phyloP scores from a whole-genome alignment of 2,329 filamentous ascomycete species.

The Microsporum ferrugineum region DNA sequence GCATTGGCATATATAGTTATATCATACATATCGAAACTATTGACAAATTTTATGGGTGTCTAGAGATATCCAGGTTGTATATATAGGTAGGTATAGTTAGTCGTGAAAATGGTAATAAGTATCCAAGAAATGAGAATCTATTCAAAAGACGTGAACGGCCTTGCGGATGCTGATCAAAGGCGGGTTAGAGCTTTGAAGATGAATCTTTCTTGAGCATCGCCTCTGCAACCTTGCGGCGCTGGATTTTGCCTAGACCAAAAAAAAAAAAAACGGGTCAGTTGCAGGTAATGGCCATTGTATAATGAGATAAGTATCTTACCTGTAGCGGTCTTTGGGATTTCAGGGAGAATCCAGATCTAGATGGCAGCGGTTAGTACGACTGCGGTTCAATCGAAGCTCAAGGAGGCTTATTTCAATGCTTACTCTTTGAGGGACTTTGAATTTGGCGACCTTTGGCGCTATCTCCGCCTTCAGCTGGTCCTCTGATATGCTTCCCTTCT shows the following conservation, averaged over 20 bases:
- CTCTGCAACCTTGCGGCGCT: constrained; percentile 74
- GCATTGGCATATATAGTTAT: neutral
- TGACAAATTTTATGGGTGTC: neutral
- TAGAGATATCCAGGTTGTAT: neutral
- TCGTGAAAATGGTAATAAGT: neutral
- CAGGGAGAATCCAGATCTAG: constrained; percentile 66
- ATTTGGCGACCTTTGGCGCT: constrained; percentile 59
- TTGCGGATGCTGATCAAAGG: no score
- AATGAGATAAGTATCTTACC: constrained; percentile 5
- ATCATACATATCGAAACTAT: neutral
- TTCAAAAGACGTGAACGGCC: no score
- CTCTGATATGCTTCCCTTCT: constrained; percentile 44
- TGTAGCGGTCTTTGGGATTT: constrained; percentile 87
- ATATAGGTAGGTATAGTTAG: neutral
- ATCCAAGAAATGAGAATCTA: neutral
- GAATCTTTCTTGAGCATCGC: constrained; percentile 63
- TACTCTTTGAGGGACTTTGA: constrained; percentile 76
- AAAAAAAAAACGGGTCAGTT: neutral
- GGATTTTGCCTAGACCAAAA: constrained; percentile 55
- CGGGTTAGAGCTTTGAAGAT: constrained; percentile 41
- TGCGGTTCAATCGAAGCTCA: neutral
- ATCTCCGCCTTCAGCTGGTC: constrained; percentile 59
- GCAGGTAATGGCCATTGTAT: neutral
- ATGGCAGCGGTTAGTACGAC: neutral
- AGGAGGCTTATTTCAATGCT: neutral